phyloP scores from a whole-genome alignment of 495 filamentous ascomycete species.

The Lentithecium fluviatile region DNA sequence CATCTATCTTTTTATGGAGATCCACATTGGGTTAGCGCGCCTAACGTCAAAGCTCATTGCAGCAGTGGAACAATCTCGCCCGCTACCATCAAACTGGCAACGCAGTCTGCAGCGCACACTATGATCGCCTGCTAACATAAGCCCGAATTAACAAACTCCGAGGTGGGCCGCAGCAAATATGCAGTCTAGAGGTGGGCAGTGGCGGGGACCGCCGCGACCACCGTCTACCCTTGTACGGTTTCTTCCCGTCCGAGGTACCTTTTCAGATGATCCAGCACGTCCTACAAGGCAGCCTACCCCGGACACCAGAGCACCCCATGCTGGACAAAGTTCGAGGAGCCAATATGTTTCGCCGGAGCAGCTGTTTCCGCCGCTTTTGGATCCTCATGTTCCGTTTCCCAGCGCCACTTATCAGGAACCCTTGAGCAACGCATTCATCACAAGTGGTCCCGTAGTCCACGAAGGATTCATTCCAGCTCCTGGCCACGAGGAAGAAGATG shows the following conservation, averaged over 20 bases:
- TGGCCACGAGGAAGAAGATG: slow-evolving; percentile 24
- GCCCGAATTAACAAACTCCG: background rate
- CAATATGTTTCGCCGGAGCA: background rate
- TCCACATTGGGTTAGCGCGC: too few relatives aligned
- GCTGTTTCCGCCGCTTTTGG: background rate
- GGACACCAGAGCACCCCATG: background rate
- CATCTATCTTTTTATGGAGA: too few relatives aligned
- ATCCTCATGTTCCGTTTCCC: slow-evolving; percentile 6
- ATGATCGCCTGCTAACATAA: too few relatives aligned
- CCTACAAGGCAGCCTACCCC: background rate
- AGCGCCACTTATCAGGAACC: background rate
- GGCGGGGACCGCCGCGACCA: background rate
- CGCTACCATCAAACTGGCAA: too few relatives aligned
- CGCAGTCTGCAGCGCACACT: too few relatives aligned
- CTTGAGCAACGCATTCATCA: background rate
- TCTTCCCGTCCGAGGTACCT: background rate
- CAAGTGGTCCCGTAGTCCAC: slow-evolving; percentile 25
- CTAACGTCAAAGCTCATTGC: too few relatives aligned
- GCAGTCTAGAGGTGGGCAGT: background rate
- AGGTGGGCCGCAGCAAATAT: background rate
- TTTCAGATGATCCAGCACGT: background rate
- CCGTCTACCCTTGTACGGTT: background rate
- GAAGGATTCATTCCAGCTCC: slow-evolving; percentile 35
- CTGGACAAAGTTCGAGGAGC: background rate
- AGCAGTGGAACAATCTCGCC: too few relatives aligned